These are phyloP conservation scores for Colletotrichum sp. DNA, from an alignment of 2,329 filamentous ascomycete genomes.

Conservation along the genomic window DNA sequence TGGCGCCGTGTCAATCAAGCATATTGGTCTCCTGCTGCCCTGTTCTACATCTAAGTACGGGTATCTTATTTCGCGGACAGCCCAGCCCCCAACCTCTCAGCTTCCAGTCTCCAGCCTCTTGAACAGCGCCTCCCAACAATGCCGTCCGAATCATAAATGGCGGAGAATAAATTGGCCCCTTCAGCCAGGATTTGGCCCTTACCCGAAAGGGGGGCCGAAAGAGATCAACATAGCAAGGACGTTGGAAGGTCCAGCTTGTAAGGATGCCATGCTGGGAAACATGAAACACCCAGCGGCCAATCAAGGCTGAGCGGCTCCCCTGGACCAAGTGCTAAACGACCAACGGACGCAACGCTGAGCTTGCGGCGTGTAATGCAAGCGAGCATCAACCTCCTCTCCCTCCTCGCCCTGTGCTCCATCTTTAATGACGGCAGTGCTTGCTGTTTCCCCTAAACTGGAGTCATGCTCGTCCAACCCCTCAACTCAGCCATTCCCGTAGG, in stretches of 20 bases:
- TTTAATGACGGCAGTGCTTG: not conserved
- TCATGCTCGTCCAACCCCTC: not conserved
- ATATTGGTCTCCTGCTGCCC: not conserved
- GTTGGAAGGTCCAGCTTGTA: not conserved
- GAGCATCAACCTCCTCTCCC: not conserved
- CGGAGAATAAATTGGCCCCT: not conserved
- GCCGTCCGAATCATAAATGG: not conserved
- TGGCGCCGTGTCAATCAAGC: not conserved
- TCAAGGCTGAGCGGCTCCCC: not conserved
- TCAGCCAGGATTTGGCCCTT: not conserved
- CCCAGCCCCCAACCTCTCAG: not conserved
- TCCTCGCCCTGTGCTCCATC: not conserved
- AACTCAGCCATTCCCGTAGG: not conserved
- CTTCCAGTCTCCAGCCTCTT: not conserved
- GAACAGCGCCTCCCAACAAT: not conserved
- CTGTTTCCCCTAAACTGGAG: not conserved
- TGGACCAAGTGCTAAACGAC: not conserved
- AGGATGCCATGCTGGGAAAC: slow-evolving; percentile 12
- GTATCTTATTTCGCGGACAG: not conserved
- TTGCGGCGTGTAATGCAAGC: slow-evolving; percentile 1
- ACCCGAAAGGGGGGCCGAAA: not conserved
- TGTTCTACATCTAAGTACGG: not conserved
- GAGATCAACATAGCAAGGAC: slow-evolving; percentile 5
- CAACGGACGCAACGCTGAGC: not conserved
- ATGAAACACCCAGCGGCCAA: slow-evolving; percentile 19